These are phyloP conservation scores for Triadica sebifera DNA, from an alignment of 345 rosid genomes.

Conservation along the genomic window DNA sequence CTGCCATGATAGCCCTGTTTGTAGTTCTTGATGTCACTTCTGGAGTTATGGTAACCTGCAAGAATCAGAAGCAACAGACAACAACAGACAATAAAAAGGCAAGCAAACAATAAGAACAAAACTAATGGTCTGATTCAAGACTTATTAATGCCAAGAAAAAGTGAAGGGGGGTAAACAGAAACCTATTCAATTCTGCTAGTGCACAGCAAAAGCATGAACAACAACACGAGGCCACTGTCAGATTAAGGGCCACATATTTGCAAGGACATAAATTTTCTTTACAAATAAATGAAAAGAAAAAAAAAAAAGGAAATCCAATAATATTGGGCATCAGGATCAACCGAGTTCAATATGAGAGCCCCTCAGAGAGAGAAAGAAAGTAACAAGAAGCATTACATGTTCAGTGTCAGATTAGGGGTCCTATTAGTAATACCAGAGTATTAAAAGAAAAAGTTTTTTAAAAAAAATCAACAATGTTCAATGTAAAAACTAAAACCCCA, in stretches of 20 bases:
- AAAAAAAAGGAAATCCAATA: not conserved
- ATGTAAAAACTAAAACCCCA: conserved; percentile 3
- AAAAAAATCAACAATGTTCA: conserved; percentile 7
- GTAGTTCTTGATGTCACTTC: conserved; percentile 81
- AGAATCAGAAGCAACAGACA: conserved; percentile 34
- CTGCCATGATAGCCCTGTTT: conserved; percentile 94
- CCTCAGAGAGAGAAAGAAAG: not conserved
- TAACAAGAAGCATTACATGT: conserved; percentile 3
- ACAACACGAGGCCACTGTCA: conserved; percentile 22
- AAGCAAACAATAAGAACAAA: conserved; percentile 49
- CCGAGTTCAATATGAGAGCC: not conserved
- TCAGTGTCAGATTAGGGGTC: conserved; percentile 25
- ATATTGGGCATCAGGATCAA: not conserved
- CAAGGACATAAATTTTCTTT: conserved; percentile 20
- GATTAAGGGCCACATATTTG: conserved; percentile 37
- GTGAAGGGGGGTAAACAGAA: conserved; percentile 23
- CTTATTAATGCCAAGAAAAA: conserved; percentile 35
- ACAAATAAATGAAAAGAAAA: no score
- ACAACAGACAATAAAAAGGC: conserved; percentile 34
- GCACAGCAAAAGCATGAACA: conserved; percentile 29
- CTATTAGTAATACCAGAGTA: not conserved
- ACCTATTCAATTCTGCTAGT: conserved; percentile 34
- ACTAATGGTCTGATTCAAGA: conserved; percentile 21
- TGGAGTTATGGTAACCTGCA: conserved; percentile 95
- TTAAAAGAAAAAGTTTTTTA: no score